Evolutionary conservation across 2,329 filamentous ascomycete species (phyloP).

Genomic region (Phaeosphaeria sp.): DNA sequence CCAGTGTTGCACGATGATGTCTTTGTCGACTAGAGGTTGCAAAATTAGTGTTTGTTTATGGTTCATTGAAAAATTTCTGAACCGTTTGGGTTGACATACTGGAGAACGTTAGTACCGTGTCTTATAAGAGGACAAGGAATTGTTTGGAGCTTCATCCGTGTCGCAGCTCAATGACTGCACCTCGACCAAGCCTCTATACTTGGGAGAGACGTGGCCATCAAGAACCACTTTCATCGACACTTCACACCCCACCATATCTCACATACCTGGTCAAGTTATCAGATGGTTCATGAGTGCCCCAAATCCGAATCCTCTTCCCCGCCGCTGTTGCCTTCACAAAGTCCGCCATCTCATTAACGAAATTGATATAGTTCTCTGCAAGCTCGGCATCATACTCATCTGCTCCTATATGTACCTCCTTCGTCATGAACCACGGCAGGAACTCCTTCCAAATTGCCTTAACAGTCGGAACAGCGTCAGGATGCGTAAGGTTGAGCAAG

Average conservation of each 20-base stretch:
- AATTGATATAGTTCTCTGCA: slow-evolving; percentile 47
- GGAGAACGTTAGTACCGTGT: too few relatives aligned
- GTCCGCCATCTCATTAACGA: slow-evolving; percentile 46
- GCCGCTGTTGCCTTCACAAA: slow-evolving; percentile 41
- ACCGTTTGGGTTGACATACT: too few relatives aligned
- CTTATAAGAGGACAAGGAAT: too few relatives aligned
- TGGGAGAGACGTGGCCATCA: too few relatives aligned
- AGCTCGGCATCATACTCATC: slow-evolving; percentile 47
- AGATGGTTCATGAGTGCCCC: slow-evolving; percentile 55
- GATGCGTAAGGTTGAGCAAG: slow-evolving; percentile 46
- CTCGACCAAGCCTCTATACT: too few relatives aligned
- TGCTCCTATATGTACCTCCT: slow-evolving; percentile 48
- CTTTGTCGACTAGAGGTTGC: slow-evolving; percentile 49
- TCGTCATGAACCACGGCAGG: slow-evolving; percentile 48
- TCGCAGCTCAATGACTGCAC: too few relatives aligned
- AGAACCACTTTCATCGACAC: too few relatives aligned
- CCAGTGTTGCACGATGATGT: slow-evolving; percentile 57
- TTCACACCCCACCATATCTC: too few relatives aligned
- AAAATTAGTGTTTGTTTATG: too few relatives aligned
- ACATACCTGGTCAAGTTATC: slow-evolving; percentile 44
- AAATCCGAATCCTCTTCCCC: slow-evolving; percentile 44
- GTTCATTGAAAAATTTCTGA: too few relatives aligned
- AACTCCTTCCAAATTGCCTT: slow-evolving; percentile 49
- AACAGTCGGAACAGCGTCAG: slow-evolving; percentile 45
- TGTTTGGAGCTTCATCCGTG: too few relatives aligned